Base-by-base conservation (phyloP, 2,329 filamentous ascomycete genomes). In the Magnaporthales sp. region DNA sequence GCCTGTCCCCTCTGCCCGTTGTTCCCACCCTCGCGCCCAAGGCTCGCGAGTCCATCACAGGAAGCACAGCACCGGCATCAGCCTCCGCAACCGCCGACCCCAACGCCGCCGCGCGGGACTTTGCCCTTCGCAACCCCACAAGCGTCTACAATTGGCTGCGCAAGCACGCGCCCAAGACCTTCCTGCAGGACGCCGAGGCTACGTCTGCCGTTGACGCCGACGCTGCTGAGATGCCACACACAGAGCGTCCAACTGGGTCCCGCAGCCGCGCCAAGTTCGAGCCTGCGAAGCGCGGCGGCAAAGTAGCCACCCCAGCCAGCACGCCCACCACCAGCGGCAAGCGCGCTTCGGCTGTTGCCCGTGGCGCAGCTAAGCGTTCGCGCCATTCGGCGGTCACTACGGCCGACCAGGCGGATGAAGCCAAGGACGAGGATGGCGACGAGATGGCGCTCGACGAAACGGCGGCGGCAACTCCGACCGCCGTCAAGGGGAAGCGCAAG, bases 81-180 rank as follows among this genome's bases (percentile, higher is more conserved):
- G 72, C 75, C 68, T 74, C 77, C 72, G 78, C 77, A 71, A 77
- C 27, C 22, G 62, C 62, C 19, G 32, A 51, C 6, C 32, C 46
- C 11, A 66, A 68, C 6, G 62, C 56, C 60, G 83, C 87, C 66
- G 77, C 79, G 69, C 68, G 84, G 80, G 77, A 83, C 78, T 74
- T 84, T 64, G 82, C 84, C 30, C 77, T 92, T 27, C 86, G 86
- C 65, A 98, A 98, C 75, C 93, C 93, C 0, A 91, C 92, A 58
- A 96, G 91, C 68, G 93, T 97, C 3, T 96, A 96, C 80, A 97
- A 96, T 77, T 99, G 95, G 95, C 85, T 99, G 13, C 86, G 92
- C 69, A 89, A 92, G 74, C 85, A 97, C 77, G 89, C 92, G 68
- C 91, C 93, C 3, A 89, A 94, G 76, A 89, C 93, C 63, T 93